A percentile compares a stretch with the other conserved stretches of the same genome.
phyloP scores from a whole-genome alignment of 495 filamentous ascomycete genomes.

The Neurospora sublineolata region DNA sequence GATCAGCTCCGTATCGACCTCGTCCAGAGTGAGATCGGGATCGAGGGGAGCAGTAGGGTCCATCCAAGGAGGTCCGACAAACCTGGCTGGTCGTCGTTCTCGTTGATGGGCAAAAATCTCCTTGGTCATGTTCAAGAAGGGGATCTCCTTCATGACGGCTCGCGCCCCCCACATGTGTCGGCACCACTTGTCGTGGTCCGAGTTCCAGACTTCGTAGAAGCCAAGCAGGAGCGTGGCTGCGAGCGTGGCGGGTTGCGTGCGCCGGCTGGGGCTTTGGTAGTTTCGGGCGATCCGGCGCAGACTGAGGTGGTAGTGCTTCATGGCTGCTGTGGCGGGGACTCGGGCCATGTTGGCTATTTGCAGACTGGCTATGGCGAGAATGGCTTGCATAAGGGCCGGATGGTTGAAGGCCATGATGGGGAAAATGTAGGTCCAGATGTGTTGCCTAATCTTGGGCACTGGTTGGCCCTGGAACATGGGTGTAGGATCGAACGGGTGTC shows the following conservation, averaged over 20 bases:
- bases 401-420: conserved; percentile 76
- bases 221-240: conserved; percentile 80
- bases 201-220: conserved; percentile 90
- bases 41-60: conserved; percentile 10
- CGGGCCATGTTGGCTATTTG: conserved; percentile 79
- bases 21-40: conserved; percentile 9
- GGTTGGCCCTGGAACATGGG: conserved; percentile 53
- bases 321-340: conserved; percentile 59
- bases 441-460: conserved; percentile 58
- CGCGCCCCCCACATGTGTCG: conserved; percentile 78
- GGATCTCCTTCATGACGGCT: conserved; percentile 72
- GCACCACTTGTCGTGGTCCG: conserved; percentile 92
- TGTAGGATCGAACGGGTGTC: conserved; percentile 67
- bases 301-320: conserved; percentile 86
- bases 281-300: conserved; percentile 64
- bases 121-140: conserved; percentile 59
- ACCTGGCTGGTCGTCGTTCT: conserved; percentile 1
- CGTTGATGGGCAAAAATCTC: conserved; percentile 49
- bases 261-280: conserved; percentile 56
- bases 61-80: conserved; percentile 13
- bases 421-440: conserved; percentile 77
- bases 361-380: conserved; percentile 76
- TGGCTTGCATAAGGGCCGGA: conserved; percentile 78
- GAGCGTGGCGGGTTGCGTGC: conserved; percentile 70
- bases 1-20: conserved; percentile 27